Percentiles rank a stretch among this genome's conserved stretches.
Conservation (phyloP, 371 early-diverging fungal genomes). For the Mortierella polycephala region DNA sequence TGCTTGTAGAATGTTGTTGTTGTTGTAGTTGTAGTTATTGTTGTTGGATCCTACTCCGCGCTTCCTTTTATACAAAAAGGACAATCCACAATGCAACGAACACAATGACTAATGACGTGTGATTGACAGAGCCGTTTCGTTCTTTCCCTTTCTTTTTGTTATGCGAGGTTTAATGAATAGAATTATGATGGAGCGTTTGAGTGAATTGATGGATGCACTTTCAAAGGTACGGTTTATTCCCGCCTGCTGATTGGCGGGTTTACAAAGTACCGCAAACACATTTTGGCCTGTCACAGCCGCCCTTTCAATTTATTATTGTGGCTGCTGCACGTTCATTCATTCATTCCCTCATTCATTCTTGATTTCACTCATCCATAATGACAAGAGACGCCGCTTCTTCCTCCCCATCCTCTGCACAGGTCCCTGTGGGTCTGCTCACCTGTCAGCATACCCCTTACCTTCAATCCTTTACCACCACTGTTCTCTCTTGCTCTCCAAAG, state of each 20-base stretch:
- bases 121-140: too few relatives aligned
- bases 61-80: too few relatives aligned
- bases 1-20: too few relatives aligned
- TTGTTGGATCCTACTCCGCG: too few relatives aligned
- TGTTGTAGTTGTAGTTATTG: too few relatives aligned
- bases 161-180: not conserved
- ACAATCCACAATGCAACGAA: too few relatives aligned
- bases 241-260: conserved; percentile 6
- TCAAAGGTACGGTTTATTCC: not conserved
- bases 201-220: not conserved
- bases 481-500: conserved; percentile 51
- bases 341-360: too few relatives aligned
- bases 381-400: not conserved
- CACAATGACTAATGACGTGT: too few relatives aligned
- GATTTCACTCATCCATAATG: conserved; percentile 6
- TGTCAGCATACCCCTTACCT: conserved; percentile 59
- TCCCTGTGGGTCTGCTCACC: conserved; percentile 57
- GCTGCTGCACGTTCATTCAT: not conserved
- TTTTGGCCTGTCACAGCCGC: not conserved
- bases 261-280: conserved; percentile 1
- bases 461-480: conserved; percentile 45
- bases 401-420: conserved; percentile 11
- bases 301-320: not conserved
- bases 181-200: not conserved
- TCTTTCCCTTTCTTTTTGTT: too few relatives aligned